These are phyloP conservation scores for Cucumis hystrix DNA, from an alignment of 306 rosid species.

Conservation along the genomic window DNA sequence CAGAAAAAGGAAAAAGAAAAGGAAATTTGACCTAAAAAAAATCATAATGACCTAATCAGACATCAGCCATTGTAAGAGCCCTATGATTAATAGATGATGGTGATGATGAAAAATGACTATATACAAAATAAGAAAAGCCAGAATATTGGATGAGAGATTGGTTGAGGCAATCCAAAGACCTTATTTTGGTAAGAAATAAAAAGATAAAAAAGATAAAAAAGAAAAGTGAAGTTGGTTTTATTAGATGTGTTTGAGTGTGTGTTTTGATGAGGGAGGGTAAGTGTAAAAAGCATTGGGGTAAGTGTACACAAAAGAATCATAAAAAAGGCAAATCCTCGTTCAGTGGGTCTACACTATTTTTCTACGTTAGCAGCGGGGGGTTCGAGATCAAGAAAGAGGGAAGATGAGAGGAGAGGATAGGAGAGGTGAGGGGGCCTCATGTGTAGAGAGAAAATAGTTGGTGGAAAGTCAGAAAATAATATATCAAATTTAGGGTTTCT, in stretches of 20 bases:
- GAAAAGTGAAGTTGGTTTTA: background rate
- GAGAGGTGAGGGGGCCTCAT: conserved; percentile 2
- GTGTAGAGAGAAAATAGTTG: conserved; percentile 13
- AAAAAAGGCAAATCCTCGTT: conserved; percentile 29
- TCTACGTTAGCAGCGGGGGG: conserved; percentile 28
- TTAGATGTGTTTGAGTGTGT: too few species aligned
- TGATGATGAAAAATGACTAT: conserved; percentile 13
- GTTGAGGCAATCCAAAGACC: conserved; percentile 20
- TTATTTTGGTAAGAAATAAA: background rate
- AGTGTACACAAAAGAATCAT: background rate
- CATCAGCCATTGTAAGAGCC: background rate
- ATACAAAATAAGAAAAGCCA: conserved; percentile 13
- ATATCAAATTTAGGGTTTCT: background rate
- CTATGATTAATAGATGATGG: conserved; percentile 5
- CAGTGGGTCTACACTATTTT: conserved; percentile 8
- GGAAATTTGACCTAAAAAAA: background rate
- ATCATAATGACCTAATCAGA: conserved; percentile 5
- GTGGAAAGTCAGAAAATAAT: background rate
- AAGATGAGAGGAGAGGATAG: too few species aligned
- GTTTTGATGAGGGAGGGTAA: background rate
- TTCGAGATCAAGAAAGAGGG: conserved; percentile 27
- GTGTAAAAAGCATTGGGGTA: conserved; percentile 2
- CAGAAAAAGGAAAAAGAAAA: too few species aligned
- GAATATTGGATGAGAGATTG: conserved; percentile 12
- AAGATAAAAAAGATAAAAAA: background rate